Base-by-base conservation (phyloP, 768 basidiomycete genomes). In the Rhizopogon rudus region DNA sequence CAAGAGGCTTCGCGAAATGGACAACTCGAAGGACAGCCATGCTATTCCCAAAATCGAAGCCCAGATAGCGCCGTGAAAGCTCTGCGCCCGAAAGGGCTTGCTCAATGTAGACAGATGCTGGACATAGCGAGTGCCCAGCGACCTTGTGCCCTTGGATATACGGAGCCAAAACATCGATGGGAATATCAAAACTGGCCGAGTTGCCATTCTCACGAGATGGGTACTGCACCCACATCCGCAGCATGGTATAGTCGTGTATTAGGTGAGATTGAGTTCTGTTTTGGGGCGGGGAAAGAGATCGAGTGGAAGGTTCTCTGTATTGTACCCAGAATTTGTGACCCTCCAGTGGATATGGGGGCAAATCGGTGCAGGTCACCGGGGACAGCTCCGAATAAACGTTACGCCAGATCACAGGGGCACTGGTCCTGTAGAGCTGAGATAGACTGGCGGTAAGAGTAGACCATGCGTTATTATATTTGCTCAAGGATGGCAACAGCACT, bases 321-420 rank as follows among this genome's bases (percentile, higher is more conserved):
- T 69, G 65, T 2, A 83, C 75, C 85, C 84, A 88, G 63, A 82
- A 87, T 22, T 71, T 77, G 3, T 75, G 71, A 44, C 70, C 71
- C 9, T 76, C 70, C 59, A 88, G 86, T 1, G 86, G 85, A 65
- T 89, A 90, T 3, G 76, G 70, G 0, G 88, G 88, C 10, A 88
- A 67, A 55, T 76, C 77, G n/a, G 78, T 60, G 57, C 80, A 80
- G 3, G 70, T 66, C 8, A 70, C 66, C 7, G 71, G 53, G 0
- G 73, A 59, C 6, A 83, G 54, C 54, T 82, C 77, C 0, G 73
- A 61, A 60, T 82, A 88, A 6, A 80, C 73, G 3, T 70, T 65
- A 17, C 81, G 73, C 88, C 87, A 88, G 29, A 72, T 57, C n/a
- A 88, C 54, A 1, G 64, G 52, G 42, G 74, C 57, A 22, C 65